Evolutionary conservation across 2,329 filamentous ascomycete genomes (phyloP), one percentile per base, ranked within the genome.

Genomic region (Talaromyces marneffei): DNA sequence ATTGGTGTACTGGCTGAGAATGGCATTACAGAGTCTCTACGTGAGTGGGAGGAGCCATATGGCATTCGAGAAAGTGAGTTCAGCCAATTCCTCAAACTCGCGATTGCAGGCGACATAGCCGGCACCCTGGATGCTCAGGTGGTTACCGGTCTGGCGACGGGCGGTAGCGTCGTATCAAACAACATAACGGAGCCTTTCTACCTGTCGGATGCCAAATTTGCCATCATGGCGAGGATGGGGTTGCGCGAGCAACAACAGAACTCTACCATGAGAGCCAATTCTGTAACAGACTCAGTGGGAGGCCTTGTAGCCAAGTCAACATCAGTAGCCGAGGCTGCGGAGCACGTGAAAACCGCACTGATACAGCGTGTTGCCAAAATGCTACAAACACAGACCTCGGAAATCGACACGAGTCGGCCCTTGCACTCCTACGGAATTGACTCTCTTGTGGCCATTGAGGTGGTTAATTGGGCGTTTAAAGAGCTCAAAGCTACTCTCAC

Each of bases 401-500:
- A 57, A n/a, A 61, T 62, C 18, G 60, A 62, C 33, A 31, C 54
- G 10, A 25, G 6, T 16, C 18, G 44, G 20, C 27, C 35, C 5
- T 9, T 57, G 29, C 29, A 50, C n/a, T 16, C 20, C 2, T 62
- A 37, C n/a, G 60, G 60, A 2, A 29, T 62, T n/a, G 60, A 62
- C 20, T 67, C 65, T 20, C 61, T 69, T 4, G 53, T 62, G 35
- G 67, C 67, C 2, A 58, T 69, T 33, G 67, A 69, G 40, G 46
- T 69, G n/a, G 57, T 62, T 3, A 67, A 62, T 35, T 68, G 65
- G 64, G 33, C 66, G 7, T 44, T 62, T 9, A 42, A 57, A 40
- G 58, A 67, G 57, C 31, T 62, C n/a, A 60, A 68, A 40, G 59
- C 60, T 9, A 58, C 29, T 18, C 18, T 60, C 2, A 60, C 46